Evolutionary conservation across 441 rosid species (phyloP), one percentile per base, ranked within the genome.

Genomic region (Hura crepitans): DNA sequence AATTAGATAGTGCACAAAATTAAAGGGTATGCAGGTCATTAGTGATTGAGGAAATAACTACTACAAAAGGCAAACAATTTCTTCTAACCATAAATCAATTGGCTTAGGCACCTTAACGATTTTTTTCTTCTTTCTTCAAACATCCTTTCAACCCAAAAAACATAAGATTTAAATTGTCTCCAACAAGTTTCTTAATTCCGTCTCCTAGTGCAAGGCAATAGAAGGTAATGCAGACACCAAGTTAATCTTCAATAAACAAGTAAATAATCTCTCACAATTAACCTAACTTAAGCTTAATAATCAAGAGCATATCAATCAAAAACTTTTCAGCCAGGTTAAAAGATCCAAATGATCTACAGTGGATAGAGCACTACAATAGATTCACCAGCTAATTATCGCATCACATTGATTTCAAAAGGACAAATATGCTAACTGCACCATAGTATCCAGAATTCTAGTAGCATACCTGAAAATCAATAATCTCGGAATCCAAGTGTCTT

Each of bases 401-500:
- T 13, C 58, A n/a, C 27, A 1, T 13, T 22, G 27, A 22, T 22
- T 12, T 54, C 39, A 28, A 20, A 37, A 68, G 17, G 5, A 54
- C 27, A 53, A 67, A 54, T 25, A 37, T n/a, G 35, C 5, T 68
- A 5, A 17, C 9, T 45, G 27, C 45, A 43, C 11, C 39, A 69
- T 12, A 56, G 28, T n/a, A 56, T 43, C 63, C 27, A 27, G 28
- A 23, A 56, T 42, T 58, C 28, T 28, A 5, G 20, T 43, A 63
- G 42, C 63, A 53, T 76, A 89, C 97, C 95, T 93, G 82, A 67
- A 91, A 93, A 83, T 93, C 87, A 68, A 91, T 74, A 20, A 93
- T 94, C 84, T 94, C 95, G 0, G 96, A 86, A 43, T 77, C 93
- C 55, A 93, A 76, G 79, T 89, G 97, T 67, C 96, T 85, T 78